Evolutionary conservation across 768 basidiomycete genomes (phyloP).

Genomic region (Lactifluus piperatus): DNA sequence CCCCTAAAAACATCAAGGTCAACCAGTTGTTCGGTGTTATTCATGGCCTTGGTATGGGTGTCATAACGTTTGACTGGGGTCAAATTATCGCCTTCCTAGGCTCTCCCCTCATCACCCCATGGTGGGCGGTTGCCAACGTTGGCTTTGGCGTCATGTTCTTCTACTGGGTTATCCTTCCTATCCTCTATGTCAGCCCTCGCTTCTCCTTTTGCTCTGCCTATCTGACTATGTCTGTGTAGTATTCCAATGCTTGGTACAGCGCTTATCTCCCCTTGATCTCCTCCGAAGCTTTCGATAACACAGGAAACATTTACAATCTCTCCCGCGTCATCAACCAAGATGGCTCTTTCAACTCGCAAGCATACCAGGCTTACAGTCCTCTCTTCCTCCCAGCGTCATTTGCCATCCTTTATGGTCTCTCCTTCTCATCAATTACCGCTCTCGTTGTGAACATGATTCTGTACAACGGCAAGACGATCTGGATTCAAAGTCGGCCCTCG

Average conservation of each 20-base stretch:
- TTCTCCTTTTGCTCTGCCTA: not conserved
- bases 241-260: conserved; percentile 40
- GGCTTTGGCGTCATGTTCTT: conserved; percentile 89
- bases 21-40: not conserved
- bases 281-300: conserved; percentile 56
- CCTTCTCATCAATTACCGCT: conserved; percentile 73
- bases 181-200: conserved; percentile 33
- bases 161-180: not conserved
- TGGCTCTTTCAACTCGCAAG: conserved; percentile 44
- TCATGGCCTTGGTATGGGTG: conserved; percentile 40
- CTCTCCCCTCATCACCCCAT: conserved; percentile 33
- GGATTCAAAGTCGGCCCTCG: conserved; percentile 57
- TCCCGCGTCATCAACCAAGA: conserved; percentile 44
- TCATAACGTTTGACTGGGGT: conserved; percentile 89
- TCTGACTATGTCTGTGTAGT: conserved; percentile 31
- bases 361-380: conserved; percentile 50
- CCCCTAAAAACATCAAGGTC: not conserved
- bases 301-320: conserved; percentile 59
- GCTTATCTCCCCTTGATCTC: not conserved
- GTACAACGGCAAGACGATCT: conserved; percentile 75
- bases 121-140: conserved; percentile 91
- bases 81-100: conserved; percentile 54
- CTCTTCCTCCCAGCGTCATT: conserved; percentile 63
- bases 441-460: conserved; percentile 63
- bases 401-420: conserved; percentile 68